Evolutionary conservation across 306 rosid species (phyloP), one percentile per base, ranked within the genome.

Genomic region (Casuarina cunninghamiana): DNA sequence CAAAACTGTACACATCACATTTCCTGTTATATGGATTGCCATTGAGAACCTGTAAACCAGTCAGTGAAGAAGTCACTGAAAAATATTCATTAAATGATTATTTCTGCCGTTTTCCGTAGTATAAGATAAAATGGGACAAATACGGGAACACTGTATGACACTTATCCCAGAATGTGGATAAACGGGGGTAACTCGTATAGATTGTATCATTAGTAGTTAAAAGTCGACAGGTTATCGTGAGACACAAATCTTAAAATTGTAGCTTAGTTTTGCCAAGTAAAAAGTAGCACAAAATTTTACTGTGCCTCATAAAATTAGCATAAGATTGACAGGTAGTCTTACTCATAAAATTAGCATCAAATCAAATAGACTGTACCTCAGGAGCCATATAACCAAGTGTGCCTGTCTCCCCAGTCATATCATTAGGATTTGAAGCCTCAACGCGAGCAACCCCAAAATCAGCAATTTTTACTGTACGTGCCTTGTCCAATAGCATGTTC

Each of bases 321-420:
- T 19, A 53, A 35, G n/a, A 70, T 16, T 21, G 26, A 21, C 26
- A 21, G 0, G 16, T 17, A 66, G 71, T 66, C 71, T 16, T 17
- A 42, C 45, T 41, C 41, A 48, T n/a, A 51, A 61, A 46, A 61
- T 32, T 49, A 67, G 10, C n/a, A 48, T 19, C 53, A 35, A 32
- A 70, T 16, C 11, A 9, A 38, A 60, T 13, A 80, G 48, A 6
- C 78, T 75, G 63, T 77, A 93, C 98, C 98, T 95, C 98, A 2
- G 98, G 98, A 82, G 98, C 98, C 98, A 95, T 95, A 87, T 95
- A 95, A 83, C 98, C 98, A 55, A 95, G 97, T 12, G 98, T 95
- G 38, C 98, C 98, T 46, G 98, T 95, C 92, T 95, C 98, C 83
- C 98, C 98, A 16, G 98, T 95, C 98, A 95, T 95, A 84, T 95